phyloP scores from a whole-genome alignment of 2,329 filamentous ascomycete genomes.

The Ophiosphaerella narmari region DNA sequence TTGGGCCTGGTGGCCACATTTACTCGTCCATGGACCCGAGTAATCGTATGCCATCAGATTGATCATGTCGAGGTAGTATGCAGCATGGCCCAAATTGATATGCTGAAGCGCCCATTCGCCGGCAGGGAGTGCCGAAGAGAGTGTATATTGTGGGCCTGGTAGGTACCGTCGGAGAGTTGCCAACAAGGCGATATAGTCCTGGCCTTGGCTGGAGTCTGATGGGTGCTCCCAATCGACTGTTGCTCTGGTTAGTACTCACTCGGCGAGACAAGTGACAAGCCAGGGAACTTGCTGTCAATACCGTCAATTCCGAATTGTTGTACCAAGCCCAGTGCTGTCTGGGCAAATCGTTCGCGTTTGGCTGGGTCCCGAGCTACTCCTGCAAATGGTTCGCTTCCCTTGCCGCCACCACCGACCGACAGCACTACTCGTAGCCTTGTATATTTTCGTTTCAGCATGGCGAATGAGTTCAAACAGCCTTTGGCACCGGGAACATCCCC shows the following conservation, averaged over 20 bases:
- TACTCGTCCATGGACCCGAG: slow-evolving; percentile 69
- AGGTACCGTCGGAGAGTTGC: slow-evolving; percentile 68
- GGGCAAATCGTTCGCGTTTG: slow-evolving; percentile 70
- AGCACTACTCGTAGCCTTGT: slow-evolving; percentile 74
- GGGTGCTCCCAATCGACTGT: slow-evolving; percentile 84
- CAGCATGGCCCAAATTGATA: slow-evolving; percentile 68
- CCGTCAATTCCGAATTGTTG: slow-evolving; percentile 73
- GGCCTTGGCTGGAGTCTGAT: slow-evolving; percentile 66
- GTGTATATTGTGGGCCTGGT: slow-evolving; percentile 69
- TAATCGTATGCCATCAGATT: slow-evolving; percentile 86
- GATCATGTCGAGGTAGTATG: slow-evolving; percentile 71
- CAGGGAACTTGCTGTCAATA: slow-evolving; percentile 68
- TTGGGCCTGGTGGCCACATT: slow-evolving; percentile 76
- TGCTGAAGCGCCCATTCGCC: slow-evolving; percentile 67
- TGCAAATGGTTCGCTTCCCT: slow-evolving; percentile 69
- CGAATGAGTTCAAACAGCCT: slow-evolving; percentile 71
- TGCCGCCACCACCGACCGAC: slow-evolving; percentile 75
- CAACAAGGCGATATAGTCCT: slow-evolving; percentile 72
- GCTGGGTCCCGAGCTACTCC: slow-evolving; percentile 65
- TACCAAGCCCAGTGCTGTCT: slow-evolving; percentile 68
- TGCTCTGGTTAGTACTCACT: slow-evolving; percentile 8
- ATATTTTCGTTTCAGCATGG: slow-evolving; percentile 72
- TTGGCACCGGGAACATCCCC: slow-evolving; percentile 40
- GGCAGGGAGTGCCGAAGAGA: slow-evolving; percentile 75
- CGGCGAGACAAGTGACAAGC: neutral